phyloP scores from a whole-genome alignment of 78 protist species.

The Chrysochromulina tobinii region DNA sequence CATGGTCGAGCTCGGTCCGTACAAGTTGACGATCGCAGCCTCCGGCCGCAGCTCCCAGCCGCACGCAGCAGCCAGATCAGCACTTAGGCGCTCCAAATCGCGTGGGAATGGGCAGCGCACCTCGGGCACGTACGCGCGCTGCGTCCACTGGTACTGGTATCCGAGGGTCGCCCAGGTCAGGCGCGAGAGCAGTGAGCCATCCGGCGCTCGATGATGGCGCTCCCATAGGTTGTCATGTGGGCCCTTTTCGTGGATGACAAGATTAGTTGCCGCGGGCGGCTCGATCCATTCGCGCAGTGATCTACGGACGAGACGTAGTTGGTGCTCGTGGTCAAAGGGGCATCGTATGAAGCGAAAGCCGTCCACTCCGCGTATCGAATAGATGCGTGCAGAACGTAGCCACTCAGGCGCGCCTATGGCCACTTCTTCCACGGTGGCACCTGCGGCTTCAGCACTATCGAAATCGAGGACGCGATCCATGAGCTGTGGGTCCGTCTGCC shows the following conservation, averaged over 20 bases:
- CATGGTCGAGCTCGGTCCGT: neutral
- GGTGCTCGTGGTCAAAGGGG: neutral
- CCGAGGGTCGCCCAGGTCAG: conserved; percentile 9
- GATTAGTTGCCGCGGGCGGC: neutral
- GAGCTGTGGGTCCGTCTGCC: too few species aligned
- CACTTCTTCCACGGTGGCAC: neutral
- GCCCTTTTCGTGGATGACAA: neutral
- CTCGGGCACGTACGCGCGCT: neutral
- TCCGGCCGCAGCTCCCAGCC: neutral
- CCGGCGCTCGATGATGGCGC: neutral
- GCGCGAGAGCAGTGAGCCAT: neutral
- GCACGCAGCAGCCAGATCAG: neutral
- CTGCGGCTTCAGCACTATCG: too few species aligned
- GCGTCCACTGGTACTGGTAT: conserved; percentile 2
- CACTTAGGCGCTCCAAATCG: neutral
- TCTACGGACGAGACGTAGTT: neutral
- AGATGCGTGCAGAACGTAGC: neutral
- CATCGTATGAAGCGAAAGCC: neutral
- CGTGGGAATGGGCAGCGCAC: neutral
- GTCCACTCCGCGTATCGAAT: neutral
- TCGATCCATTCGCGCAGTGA: neutral
- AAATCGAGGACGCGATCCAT: too few species aligned
- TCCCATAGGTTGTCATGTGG: neutral
- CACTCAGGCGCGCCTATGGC: neutral
- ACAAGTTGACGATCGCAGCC: neutral